Conservation (phyloP, 2,329 filamentous ascomycete species). For the Cryphonectria nitschkei region DNA sequence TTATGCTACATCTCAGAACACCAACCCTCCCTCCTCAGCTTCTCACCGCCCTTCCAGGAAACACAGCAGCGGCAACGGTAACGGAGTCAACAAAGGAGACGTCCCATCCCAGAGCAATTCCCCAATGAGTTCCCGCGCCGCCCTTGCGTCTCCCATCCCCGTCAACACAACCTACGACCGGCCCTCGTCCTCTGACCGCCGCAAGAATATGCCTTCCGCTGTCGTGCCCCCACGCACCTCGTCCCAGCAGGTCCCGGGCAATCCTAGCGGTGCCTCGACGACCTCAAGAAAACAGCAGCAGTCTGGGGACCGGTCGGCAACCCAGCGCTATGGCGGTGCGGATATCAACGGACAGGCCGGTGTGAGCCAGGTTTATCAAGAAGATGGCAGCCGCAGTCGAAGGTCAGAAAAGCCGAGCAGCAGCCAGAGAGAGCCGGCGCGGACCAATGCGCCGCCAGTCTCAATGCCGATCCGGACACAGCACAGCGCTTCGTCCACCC, state of each 20-base stretch:
- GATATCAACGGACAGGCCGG: slow-evolving; percentile 42
- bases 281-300: slow-evolving; percentile 46
- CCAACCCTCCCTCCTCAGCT: slow-evolving; percentile 52
- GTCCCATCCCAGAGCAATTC: slow-evolving; percentile 41
- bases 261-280: slow-evolving; percentile 40
- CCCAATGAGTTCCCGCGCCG: slow-evolving; percentile 53
- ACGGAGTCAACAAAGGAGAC: slow-evolving; percentile 25
- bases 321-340: slow-evolving; percentile 33
- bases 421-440: slow-evolving; percentile 44
- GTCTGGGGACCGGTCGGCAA: slow-evolving; percentile 19
- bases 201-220: slow-evolving; percentile 68
- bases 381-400: slow-evolving; percentile 45
- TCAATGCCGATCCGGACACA: slow-evolving; percentile 51
- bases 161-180: slow-evolving; percentile 45
- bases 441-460: slow-evolving; percentile 37
- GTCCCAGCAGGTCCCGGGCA: slow-evolving; percentile 55
- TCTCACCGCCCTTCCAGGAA: slow-evolving; percentile 54
- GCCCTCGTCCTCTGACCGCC: slow-evolving; percentile 52
- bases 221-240: slow-evolving; percentile 84
- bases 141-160: slow-evolving; percentile 47
- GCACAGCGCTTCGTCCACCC: slow-evolving; percentile 53
- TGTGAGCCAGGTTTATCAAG: slow-evolving; percentile 35
- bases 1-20: slow-evolving; percentile 55
- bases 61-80: slow-evolving; percentile 25
- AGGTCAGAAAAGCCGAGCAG: slow-evolving; percentile 44